These are phyloP conservation scores for Candida pseudoviswanathii DNA, from an alignment of 1,139 yeast species.

Conservation along the genomic window DNA sequence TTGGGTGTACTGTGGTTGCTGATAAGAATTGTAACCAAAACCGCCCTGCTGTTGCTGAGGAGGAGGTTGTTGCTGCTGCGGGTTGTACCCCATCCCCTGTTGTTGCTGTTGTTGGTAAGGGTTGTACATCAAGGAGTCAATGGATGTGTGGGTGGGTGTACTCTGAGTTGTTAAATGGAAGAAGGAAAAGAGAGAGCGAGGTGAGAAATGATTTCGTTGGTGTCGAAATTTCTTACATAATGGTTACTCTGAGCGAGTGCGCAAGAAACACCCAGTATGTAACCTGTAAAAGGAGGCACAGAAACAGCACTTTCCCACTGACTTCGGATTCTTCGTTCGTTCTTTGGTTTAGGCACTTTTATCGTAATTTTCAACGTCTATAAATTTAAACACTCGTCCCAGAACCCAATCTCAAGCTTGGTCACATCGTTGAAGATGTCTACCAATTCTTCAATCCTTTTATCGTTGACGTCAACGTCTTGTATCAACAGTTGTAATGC, in stretches of 20 bases:
- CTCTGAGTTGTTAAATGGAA: not conserved
- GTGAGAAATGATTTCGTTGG: not conserved
- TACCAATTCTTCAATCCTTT: conserved; percentile 52
- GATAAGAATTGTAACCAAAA: conserved; percentile 24
- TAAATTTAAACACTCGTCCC: conserved; percentile 50
- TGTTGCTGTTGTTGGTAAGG: conserved; percentile 47
- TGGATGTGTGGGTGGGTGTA: not conserved
- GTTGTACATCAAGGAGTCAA: conserved; percentile 36
- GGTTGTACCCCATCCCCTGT: conserved; percentile 29
- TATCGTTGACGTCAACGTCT: conserved; percentile 29
- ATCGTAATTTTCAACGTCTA: not conserved
- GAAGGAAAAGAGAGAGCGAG: not conserved
- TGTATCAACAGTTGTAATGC: conserved; percentile 48
- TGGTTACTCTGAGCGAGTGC: no score
- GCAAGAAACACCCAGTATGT: no score
- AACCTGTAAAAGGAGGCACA: not conserved
- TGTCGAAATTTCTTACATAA: not conserved
- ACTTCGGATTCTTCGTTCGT: no score
- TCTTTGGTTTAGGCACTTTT: not conserved
- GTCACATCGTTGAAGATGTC: conserved; percentile 63
- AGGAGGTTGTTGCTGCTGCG: conserved; percentile 21
- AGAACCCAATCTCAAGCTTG: conserved; percentile 60
- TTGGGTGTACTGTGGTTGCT: conserved; percentile 19
- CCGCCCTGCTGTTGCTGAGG: conserved; percentile 29
- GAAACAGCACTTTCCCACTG: not conserved